Conservation (phyloP, 1,284 basidiomycete genomes). For the Xerocomus amazonicus region DNA sequence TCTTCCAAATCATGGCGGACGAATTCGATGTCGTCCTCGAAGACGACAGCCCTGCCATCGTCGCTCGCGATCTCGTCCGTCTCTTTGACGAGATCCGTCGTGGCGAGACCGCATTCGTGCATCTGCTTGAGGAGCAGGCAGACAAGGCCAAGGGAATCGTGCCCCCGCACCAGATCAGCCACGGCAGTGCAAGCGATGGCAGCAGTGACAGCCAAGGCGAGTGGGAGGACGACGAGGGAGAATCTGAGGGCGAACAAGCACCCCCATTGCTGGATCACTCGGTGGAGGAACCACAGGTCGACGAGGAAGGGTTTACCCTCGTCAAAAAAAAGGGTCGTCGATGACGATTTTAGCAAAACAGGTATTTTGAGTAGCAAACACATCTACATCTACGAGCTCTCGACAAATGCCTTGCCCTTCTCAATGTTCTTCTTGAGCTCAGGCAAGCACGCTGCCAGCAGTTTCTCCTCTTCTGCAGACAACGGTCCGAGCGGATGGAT, state of each 20-base stretch:
- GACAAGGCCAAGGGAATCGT: conserved; percentile 58
- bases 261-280: conserved; percentile 24
- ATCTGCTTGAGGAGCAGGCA: conserved; percentile 59
- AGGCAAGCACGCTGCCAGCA: conserved; percentile 84
- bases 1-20: conserved; percentile 78
- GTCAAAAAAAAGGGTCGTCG: conserved; percentile 59
- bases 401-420: conserved; percentile 85
- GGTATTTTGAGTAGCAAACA: conserved; percentile 22
- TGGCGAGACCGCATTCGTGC: conserved; percentile 45
- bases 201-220: conserved; percentile 33
- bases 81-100: conserved; percentile 55
- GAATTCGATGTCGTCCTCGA: conserved; percentile 83
- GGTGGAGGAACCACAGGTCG: conserved; percentile 62
- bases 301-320: conserved; percentile 85
- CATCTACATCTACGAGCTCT: conserved; percentile 33
- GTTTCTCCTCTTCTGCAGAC: conserved; percentile 78
- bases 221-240: conserved; percentile 29
- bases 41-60: conserved; percentile 70
- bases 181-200: conserved; percentile 41
- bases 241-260: conserved; percentile 8
- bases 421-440: conserved; percentile 97
- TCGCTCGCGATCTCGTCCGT: conserved; percentile 67
- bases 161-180: conserved; percentile 45
- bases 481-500: conserved; percentile 80
- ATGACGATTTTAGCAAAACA: conserved; percentile 22